A percentile compares a stretch with the other conserved stretches of the same genome.
Conservation (phyloP, 2,329 filamentous ascomycete genomes). For the Chrysoporthe austroafricana region DNA sequence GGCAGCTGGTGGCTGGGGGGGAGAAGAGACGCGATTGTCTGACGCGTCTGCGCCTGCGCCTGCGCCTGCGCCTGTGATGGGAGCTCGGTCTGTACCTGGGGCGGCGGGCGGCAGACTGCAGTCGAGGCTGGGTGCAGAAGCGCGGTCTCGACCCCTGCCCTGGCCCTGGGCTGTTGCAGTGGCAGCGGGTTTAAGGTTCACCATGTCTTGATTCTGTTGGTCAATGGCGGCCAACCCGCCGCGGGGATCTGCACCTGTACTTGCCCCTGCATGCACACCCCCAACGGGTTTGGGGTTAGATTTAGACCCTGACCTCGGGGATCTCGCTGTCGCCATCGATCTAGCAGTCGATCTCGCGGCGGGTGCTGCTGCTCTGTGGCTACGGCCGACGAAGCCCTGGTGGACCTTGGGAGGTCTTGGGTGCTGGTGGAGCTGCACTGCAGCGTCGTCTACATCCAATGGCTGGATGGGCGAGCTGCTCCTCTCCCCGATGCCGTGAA, state of each 20-base stretch:
- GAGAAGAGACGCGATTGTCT: constrained; percentile 21
- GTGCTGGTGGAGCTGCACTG: constrained; percentile 1
- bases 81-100: neutral
- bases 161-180: constrained; percentile 14
- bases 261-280: neutral
- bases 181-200: constrained; percentile 20
- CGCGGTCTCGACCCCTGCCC: constrained; percentile 3
- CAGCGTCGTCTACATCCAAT: constrained; percentile 2
- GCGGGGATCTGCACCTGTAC: neutral
- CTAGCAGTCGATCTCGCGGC: neutral
- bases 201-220: constrained; percentile 6
- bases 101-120: neutral
- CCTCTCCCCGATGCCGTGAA: constrained; percentile 41
- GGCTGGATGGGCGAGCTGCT: constrained; percentile 26
- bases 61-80: neutral
- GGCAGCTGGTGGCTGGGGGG: neutral
- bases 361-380: neutral
- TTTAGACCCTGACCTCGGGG: neutral
- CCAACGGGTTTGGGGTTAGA: neutral
- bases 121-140: constrained; percentile 2
- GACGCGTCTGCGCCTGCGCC: constrained; percentile 19
- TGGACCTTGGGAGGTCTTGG: constrained; percentile 22
- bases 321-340: neutral
- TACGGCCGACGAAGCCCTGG: constrained; percentile 13
- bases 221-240: neutral